Evolutionary conservation across 1,284 basidiomycete genomes (phyloP).

Genomic region (Cryptococcus sp.): DNA sequence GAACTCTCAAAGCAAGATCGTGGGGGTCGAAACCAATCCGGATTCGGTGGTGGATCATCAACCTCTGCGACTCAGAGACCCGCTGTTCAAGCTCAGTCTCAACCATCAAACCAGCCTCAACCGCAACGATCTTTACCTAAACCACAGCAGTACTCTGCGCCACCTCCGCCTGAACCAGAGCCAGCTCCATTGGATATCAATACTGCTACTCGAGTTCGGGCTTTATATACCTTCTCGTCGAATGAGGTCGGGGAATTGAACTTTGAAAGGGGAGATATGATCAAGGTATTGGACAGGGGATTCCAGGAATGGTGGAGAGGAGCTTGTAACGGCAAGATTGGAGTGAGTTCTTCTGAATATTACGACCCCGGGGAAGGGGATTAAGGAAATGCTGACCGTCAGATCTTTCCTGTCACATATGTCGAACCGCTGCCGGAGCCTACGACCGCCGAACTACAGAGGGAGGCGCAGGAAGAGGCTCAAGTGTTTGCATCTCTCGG

Average conservation of each 20-base stretch:
- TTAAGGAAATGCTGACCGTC: constrained; percentile 2
- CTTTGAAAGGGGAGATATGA: constrained; percentile 89
- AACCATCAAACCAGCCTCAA: constrained; percentile 15
- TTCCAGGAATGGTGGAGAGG: constrained; percentile 99
- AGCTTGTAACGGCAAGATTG: constrained; percentile 83
- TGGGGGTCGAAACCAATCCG: constrained; percentile 58
- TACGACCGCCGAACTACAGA: constrained; percentile 68
- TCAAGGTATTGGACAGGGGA: constrained; percentile 90
- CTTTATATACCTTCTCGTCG: constrained; percentile 84
- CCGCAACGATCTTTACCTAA: constrained; percentile 1
- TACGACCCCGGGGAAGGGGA: too few relatives aligned
- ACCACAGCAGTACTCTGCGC: constrained; percentile 18
- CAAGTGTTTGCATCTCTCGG: constrained; percentile 56
- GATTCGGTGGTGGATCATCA: constrained; percentile 13
- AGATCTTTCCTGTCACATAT: constrained; percentile 96
- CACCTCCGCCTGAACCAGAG: constrained; percentile 31
- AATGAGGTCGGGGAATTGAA: constrained; percentile 86
- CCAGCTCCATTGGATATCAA: constrained; percentile 40
- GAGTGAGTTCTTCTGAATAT: too few relatives aligned
- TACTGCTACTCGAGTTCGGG: constrained; percentile 75
- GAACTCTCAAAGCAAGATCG: constrained; percentile 85
- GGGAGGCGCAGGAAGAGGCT: constrained; percentile 84
- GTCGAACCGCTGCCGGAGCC: constrained; percentile 89
- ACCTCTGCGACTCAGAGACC: constrained; percentile 12
- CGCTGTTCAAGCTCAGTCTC: constrained; percentile 39